These are phyloP conservation scores for Xylaria hypoxylon DNA, from an alignment of 2,329 filamentous ascomycete species.

Conservation along the genomic window DNA sequence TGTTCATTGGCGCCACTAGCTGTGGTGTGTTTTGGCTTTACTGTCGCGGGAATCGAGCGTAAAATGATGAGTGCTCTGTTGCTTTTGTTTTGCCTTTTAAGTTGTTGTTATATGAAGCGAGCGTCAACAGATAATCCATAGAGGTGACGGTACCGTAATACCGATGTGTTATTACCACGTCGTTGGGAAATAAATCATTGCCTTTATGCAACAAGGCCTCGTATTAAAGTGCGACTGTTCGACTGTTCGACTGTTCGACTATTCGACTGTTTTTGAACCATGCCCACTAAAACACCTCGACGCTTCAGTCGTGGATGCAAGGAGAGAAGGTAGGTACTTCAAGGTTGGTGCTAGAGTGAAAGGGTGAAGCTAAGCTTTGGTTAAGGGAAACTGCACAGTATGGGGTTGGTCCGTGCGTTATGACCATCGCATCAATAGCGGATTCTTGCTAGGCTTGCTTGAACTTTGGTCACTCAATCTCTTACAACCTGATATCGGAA, in stretches of 20 bases:
- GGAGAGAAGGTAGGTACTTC: background rate
- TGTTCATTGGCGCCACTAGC: conserved; percentile 24
- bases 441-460: background rate
- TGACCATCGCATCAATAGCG: background rate
- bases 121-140: background rate
- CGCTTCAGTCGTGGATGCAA: too few species aligned
- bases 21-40: conserved; percentile 38
- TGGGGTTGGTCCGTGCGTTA: too few species aligned
- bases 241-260: too few species aligned
- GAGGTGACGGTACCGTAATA: background rate
- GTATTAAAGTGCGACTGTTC: background rate
- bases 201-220: background rate
- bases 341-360: too few species aligned
- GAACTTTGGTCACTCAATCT: background rate
- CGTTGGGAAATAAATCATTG: background rate
- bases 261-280: too few species aligned
- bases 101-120: background rate
- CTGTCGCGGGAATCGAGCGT: conserved; percentile 35
- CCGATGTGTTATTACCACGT: background rate
- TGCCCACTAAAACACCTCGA: too few species aligned
- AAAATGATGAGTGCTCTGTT: background rate
- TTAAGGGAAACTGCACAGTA: too few species aligned
- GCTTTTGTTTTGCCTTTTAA: background rate
- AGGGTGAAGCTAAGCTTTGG: too few species aligned
- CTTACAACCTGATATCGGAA: background rate